These are phyloP conservation scores for Buddleja alternifolia DNA, from an alignment of 257 asterid species.

Conservation along the genomic window DNA sequence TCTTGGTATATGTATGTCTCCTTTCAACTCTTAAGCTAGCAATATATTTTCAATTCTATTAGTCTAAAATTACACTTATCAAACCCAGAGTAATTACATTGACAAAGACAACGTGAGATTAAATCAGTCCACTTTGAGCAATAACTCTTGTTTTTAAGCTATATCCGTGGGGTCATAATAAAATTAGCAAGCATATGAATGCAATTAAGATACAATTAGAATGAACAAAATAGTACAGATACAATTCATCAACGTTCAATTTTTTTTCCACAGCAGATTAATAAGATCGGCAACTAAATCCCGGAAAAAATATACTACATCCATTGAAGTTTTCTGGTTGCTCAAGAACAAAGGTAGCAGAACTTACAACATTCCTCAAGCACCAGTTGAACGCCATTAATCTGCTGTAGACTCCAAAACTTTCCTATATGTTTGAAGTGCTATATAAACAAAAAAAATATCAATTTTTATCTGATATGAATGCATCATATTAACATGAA, in stretches of 20 bases:
- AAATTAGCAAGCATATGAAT: conserved; percentile 12
- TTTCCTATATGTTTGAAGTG: no score
- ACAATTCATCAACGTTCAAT: neutral
- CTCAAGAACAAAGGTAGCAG: conserved; percentile 21
- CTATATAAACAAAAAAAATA: no score
- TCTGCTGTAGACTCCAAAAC: no score
- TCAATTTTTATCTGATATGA: no score
- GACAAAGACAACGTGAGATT: conserved; percentile 23
- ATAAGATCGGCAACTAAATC: conserved; percentile 9
- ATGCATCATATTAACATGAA: neutral
- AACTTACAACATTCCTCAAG: conserved; percentile 36
- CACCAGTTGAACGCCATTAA: conserved; percentile 15
- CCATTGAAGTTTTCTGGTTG: conserved; percentile 22
- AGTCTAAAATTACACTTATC: conserved; percentile 26
- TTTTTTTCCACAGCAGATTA: conserved; percentile 5
- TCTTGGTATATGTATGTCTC: conserved; percentile 22
- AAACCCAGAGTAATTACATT: conserved; percentile 35
- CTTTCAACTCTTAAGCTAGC: conserved; percentile 34
- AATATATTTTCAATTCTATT: conserved; percentile 1
- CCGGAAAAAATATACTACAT: conserved; percentile 33
- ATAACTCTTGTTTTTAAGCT: conserved; percentile 35
- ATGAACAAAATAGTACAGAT: neutral
- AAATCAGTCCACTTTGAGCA: conserved; percentile 7
- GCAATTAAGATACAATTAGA: neutral
- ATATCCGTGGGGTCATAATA: conserved; percentile 27